These are phyloP conservation scores for Aspergillus candidus DNA, from an alignment of 2,329 filamentous ascomycete species.

Conservation along the genomic window DNA sequence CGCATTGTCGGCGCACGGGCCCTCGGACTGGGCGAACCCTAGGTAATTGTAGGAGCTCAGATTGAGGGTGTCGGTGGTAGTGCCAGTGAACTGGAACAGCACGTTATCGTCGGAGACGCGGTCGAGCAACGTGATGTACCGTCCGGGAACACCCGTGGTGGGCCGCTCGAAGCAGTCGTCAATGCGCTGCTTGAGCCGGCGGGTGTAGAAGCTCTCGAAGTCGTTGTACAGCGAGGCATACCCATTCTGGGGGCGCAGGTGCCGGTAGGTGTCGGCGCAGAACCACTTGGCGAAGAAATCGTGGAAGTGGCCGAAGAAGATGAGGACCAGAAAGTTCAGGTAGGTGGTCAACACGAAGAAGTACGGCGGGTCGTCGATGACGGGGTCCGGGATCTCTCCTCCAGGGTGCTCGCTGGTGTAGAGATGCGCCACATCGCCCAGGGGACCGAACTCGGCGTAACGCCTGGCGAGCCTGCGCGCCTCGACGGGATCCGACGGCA, in stretches of 20 bases:
- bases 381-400: constrained; percentile 65
- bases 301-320: constrained; percentile 83
- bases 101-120: constrained; percentile 82
- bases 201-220: constrained; percentile 95
- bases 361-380: constrained; percentile 89
- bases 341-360: constrained; percentile 93
- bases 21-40: constrained; percentile 91
- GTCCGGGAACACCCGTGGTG: constrained; percentile 82
- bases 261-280: constrained; percentile 71
- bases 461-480: constrained; percentile 62
- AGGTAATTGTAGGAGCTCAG: constrained; percentile 99
- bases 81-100: constrained; percentile 77
- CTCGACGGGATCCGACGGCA: constrained; percentile 52
- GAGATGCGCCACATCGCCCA: constrained; percentile 68
- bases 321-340: constrained; percentile 89
- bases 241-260: constrained; percentile 72
- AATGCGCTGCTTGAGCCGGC: constrained; percentile 81
- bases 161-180: constrained; percentile 92
- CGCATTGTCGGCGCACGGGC: constrained; percentile 84
- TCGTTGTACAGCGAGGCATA: constrained; percentile 92
- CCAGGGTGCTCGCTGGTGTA: constrained; percentile 81
- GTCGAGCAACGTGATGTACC: constrained; percentile 84
- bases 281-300: constrained; percentile 95
- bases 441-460: constrained; percentile 82
- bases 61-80: constrained; percentile 84